These are phyloP conservation scores for Tuber aestivum DNA, from an alignment of 495 filamentous ascomycete species.

Conservation along the genomic window DNA sequence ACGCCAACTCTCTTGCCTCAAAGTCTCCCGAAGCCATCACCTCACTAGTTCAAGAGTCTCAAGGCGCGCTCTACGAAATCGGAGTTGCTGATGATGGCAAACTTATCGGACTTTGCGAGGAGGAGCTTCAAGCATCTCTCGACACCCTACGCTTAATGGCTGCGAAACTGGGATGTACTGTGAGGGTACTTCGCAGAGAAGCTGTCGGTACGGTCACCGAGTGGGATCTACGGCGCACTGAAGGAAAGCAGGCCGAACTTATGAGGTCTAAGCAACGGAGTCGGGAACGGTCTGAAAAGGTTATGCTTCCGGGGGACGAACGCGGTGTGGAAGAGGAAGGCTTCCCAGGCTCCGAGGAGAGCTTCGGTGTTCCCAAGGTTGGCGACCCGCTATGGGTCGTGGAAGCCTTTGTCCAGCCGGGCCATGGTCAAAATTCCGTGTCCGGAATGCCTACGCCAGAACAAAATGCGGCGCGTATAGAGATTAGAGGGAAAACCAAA, in stretches of 20 bases:
- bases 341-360: conserved; percentile 32
- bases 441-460: conserved; percentile 7
- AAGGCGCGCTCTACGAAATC: conserved; percentile 92
- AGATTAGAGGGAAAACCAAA: conserved; percentile 48
- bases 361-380: conserved; percentile 39
- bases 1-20: conserved; percentile 37
- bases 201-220: conserved; percentile 57
- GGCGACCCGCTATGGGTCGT: conserved; percentile 72
- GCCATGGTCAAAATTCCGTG: conserved; percentile 21
- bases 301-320: neutral
- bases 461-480: conserved; percentile 4
- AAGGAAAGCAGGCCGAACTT: conserved; percentile 38
- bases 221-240: conserved; percentile 29
- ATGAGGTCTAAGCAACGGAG: conserved; percentile 32
- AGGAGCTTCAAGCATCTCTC: conserved; percentile 88
- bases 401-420: conserved; percentile 71
- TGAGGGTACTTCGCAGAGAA: conserved; percentile 79
- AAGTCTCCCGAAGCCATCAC: conserved; percentile 60
- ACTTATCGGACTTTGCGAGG: conserved; percentile 79
- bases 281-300: conserved; percentile 12
- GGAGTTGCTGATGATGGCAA: conserved; percentile 92
- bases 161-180: conserved; percentile 76
- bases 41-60: conserved; percentile 80
- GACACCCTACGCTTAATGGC: conserved; percentile 81
- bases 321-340: conserved; percentile 15